Conservation (phyloP, 345 rosid species). For the Euphorbia peplus region DNA sequence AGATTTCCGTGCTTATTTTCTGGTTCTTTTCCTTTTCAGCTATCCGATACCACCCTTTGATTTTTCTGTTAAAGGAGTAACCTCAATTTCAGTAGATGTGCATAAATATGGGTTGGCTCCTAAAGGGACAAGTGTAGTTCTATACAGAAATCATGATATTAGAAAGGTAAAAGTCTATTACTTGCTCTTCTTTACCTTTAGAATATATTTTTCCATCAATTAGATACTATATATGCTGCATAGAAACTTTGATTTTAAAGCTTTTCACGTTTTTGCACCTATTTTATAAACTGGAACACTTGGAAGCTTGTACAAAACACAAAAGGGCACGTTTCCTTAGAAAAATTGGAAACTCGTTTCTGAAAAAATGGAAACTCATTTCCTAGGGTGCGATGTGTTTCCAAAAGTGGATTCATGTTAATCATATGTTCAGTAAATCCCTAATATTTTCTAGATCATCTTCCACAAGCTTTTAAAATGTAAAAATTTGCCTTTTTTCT, state of each 20-base stretch:
- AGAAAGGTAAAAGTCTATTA: conserved; percentile 58
- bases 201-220: neutral
- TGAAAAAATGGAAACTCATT: too few species aligned
- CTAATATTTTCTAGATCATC: too few species aligned
- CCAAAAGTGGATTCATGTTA: too few species aligned
- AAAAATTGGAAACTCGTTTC: neutral
- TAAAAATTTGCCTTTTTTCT: too few species aligned
- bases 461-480: too few species aligned
- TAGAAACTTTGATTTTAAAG: too few species aligned
- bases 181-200: neutral
- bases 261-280: too few species aligned
- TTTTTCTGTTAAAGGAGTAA: conserved; percentile 81
- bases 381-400: too few species aligned
- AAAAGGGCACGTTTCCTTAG: too few species aligned
- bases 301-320: too few species aligned
- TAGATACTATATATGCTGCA: neutral
- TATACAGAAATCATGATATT: conserved; percentile 91
- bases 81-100: conserved; percentile 85
- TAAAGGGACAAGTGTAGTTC: conserved; percentile 88
- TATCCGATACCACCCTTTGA: conserved; percentile 84
- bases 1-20: neutral
- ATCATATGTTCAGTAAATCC: too few species aligned
- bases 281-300: too few species aligned
- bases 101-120: conserved; percentile 98
- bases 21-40: conserved; percentile 36